Evolutionary conservation across 1,284 basidiomycete species (phyloP).

Genomic region (Leccinum subrobustum): DNA sequence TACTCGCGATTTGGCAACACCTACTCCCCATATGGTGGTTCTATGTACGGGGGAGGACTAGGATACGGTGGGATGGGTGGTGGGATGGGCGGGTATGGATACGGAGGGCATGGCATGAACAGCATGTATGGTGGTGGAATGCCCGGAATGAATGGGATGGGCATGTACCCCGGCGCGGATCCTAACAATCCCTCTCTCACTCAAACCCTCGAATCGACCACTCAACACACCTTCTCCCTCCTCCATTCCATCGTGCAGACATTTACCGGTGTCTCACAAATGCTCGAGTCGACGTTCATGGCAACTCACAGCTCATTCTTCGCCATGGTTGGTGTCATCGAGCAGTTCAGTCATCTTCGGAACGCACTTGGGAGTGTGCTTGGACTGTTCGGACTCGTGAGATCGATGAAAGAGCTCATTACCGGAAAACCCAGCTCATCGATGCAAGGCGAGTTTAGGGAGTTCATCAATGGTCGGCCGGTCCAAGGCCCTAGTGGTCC

Average conservation of each 20-base stretch:
- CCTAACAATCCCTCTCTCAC: conserved; percentile 69
- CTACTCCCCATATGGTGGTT: conserved; percentile 43
- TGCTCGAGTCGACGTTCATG: conserved; percentile 98
- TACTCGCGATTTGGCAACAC: conserved; percentile 47
- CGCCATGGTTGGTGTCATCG: conserved; percentile 97
- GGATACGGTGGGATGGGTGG: conserved; percentile 34
- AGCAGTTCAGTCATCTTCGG: conserved; percentile 90
- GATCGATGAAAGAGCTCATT: conserved; percentile 75
- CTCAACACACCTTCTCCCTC: conserved; percentile 90
- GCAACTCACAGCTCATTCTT: conserved; percentile 98
- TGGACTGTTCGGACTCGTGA: conserved; percentile 85
- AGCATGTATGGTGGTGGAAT: conserved; percentile 43
- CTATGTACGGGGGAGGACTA: conserved; percentile 43
- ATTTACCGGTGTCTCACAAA: conserved; percentile 94
- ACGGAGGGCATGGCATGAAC: conserved; percentile 41
- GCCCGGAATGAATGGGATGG: conserved; percentile 45
- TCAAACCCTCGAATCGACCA: conserved; percentile 86
- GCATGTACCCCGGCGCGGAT: conserved; percentile 43
- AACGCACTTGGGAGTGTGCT: conserved; percentile 94
- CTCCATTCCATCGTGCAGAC: conserved; percentile 95
- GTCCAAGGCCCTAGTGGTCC: conserved; percentile 52
- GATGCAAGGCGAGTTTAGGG: conserved; percentile 62
- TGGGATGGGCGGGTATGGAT: conserved; percentile 34
- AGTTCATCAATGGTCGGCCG: conserved; percentile 66
- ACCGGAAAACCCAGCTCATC: conserved; percentile 46